phyloP scores from a whole-genome alignment of 2,329 filamentous ascomycete genomes.

The Paradendryphiella salina region DNA sequence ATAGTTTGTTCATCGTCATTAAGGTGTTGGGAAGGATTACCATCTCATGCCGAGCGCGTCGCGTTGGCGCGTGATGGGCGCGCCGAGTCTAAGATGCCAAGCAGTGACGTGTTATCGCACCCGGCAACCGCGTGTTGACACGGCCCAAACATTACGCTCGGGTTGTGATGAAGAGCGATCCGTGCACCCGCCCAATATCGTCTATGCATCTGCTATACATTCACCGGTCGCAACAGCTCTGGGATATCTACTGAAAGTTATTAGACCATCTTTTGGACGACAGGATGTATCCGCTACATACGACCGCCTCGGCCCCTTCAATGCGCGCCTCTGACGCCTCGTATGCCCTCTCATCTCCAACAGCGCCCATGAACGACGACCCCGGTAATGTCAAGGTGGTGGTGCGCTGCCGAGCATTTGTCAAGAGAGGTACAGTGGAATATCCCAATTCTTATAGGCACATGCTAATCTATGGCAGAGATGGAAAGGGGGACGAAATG shows the following conservation, averaged over 20 bases:
- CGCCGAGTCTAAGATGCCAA: constrained; percentile 25
- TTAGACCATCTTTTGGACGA: constrained; percentile 34
- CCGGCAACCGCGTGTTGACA: constrained; percentile 39
- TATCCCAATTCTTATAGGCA: neutral
- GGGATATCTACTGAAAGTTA: constrained; percentile 27
- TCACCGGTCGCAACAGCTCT: constrained; percentile 31
- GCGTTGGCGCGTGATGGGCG: constrained; percentile 24
- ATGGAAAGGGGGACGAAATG: constrained; percentile 78
- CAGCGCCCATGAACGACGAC: constrained; percentile 44
- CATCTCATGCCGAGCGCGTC: constrained; percentile 8
- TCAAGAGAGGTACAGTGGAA: constrained; percentile 48
- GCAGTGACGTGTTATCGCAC: constrained; percentile 34
- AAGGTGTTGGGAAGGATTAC: neutral
- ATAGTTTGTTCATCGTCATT: neutral
- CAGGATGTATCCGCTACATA: constrained; percentile 39
- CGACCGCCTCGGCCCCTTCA: constrained; percentile 51
- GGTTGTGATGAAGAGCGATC: constrained; percentile 28
- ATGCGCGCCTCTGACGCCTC: constrained; percentile 48
- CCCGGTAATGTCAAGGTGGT: constrained; percentile 57
- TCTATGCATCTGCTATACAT: constrained; percentile 42
- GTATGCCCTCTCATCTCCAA: constrained; percentile 35
- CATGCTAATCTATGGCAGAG: constrained; percentile 60
- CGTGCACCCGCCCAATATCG: constrained; percentile 19
- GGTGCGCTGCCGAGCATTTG: constrained; percentile 54
- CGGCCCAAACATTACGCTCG: constrained; percentile 21